phyloP scores from a whole-genome alignment of 2,329 filamentous ascomycete genomes.

The Exophiala lecanii-corni region DNA sequence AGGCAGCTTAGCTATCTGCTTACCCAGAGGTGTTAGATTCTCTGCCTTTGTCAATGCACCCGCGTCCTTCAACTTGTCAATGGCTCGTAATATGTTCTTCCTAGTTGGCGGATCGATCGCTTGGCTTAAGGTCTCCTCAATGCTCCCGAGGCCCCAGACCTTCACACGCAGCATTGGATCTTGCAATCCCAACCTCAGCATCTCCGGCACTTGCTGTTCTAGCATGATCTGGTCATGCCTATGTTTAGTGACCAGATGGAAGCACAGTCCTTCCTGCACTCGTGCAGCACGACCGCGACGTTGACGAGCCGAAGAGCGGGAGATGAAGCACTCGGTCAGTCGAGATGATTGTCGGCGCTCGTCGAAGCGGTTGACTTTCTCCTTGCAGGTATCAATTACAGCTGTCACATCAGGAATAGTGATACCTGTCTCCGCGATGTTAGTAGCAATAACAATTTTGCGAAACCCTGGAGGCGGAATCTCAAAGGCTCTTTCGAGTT shows the following conservation, averaged over 20 bases:
- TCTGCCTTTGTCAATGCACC: constrained; percentile 77
- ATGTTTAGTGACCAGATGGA: constrained; percentile 89
- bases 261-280: constrained; percentile 91
- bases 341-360: constrained; percentile 86
- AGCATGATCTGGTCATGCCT: constrained; percentile 69
- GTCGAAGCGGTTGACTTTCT: constrained; percentile 72
- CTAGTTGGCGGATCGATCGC: constrained; percentile 85
- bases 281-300: constrained; percentile 87
- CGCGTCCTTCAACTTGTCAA: constrained; percentile 90
- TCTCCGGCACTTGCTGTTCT: constrained; percentile 93
- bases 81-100: constrained; percentile 87
- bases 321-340: constrained; percentile 91
- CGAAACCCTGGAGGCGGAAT: constrained; percentile 74
- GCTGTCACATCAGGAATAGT: constrained; percentile 97
- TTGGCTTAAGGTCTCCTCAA: constrained; percentile 81
- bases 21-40: constrained; percentile 79
- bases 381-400: constrained; percentile 93
- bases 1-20: constrained; percentile 81
- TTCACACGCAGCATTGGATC: constrained; percentile 95
- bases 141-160: constrained; percentile 91
- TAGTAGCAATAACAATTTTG: constrained; percentile 95
- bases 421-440: constrained; percentile 97
- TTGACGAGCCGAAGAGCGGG: constrained; percentile 91
- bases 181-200: constrained; percentile 88
- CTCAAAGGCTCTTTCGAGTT: constrained; percentile 89